Percentiles rank a stretch among this genome's conserved stretches.
These are phyloP conservation scores for Gracilaria domingensis DNA, from an alignment of 23 red algal genomes.

Conservation along the genomic window DNA sequence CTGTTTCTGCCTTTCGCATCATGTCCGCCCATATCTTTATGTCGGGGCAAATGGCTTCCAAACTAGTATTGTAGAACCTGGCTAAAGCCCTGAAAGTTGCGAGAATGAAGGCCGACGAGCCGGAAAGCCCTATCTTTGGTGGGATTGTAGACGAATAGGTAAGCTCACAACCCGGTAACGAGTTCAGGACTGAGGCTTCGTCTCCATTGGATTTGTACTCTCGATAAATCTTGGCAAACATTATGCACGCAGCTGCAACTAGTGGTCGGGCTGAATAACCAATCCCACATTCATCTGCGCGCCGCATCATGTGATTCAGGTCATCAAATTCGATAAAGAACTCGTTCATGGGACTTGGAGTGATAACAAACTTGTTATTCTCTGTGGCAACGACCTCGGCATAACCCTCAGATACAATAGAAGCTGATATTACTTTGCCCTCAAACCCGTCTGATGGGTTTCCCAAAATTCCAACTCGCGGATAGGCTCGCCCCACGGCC, in stretches of 20 bases:
- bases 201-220: slow-evolving; percentile 5
- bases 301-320: slow-evolving; percentile 25
- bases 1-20: slow-evolving; percentile 58
- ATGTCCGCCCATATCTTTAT: slow-evolving; percentile 54
- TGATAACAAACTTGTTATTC: slow-evolving; percentile 55
- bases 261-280: slow-evolving; percentile 43
- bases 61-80: slow-evolving; percentile 60
- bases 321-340: slow-evolving; percentile 35
- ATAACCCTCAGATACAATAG: slow-evolving; percentile 68
- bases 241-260: slow-evolving; percentile 42
- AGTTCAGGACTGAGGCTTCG: neutral
- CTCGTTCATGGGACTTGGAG: slow-evolving; percentile 48
- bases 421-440: slow-evolving; percentile 64
- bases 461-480: slow-evolving; percentile 75
- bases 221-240: slow-evolving; percentile 42
- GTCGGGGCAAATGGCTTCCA: slow-evolving; percentile 58
- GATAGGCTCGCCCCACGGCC: slow-evolving; percentile 75
- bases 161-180: slow-evolving; percentile 55
- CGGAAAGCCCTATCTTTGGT: slow-evolving; percentile 59
- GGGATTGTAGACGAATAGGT: slow-evolving; percentile 74
- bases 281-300: slow-evolving; percentile 35
- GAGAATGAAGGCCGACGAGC: slow-evolving; percentile 71
- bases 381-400: slow-evolving; percentile 75
- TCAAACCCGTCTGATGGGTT: slow-evolving; percentile 85
- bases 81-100: slow-evolving; percentile 71